Evolutionary conservation across 192 early-diverging fungal species (phyloP).

Genomic region (Allomyces arbusculus): DNA sequence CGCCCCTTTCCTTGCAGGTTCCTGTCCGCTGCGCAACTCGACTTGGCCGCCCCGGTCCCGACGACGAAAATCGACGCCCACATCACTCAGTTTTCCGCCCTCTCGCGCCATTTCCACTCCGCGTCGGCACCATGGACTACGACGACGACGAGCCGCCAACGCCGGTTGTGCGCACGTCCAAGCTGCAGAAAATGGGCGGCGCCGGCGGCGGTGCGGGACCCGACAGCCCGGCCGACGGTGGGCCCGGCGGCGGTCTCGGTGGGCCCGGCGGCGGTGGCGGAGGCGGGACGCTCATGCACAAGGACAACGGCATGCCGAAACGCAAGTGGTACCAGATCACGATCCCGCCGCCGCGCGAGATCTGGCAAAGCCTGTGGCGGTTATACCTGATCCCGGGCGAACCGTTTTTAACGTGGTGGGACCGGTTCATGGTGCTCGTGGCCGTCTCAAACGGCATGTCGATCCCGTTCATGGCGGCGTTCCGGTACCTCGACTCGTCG

Average conservation of each 20-base stretch:
- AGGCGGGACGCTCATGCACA: too few relatives aligned
- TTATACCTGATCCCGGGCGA: slow-evolving; percentile 29
- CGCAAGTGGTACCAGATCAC: too few relatives aligned
- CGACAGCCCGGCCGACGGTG: not conserved
- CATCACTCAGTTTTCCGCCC: too few relatives aligned
- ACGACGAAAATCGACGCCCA: too few relatives aligned
- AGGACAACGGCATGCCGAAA: too few relatives aligned
- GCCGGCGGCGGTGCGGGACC: not conserved
- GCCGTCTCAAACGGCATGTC: slow-evolving; percentile 18
- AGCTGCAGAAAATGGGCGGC: not conserved
- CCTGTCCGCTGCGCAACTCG: too few relatives aligned
- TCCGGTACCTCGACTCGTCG: slow-evolving; percentile 14
- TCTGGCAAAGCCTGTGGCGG: not conserved
- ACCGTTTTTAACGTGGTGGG: slow-evolving; percentile 15
- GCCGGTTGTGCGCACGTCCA: not conserved
- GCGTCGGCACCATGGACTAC: too few relatives aligned
- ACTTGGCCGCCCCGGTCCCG: too few relatives aligned
- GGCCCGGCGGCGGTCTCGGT: not conserved
- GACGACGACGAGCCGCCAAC: too few relatives aligned
- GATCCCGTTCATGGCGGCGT: slow-evolving; percentile 24
- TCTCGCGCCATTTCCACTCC: too few relatives aligned
- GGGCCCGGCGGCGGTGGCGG: too few relatives aligned
- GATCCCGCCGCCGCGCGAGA: not conserved
- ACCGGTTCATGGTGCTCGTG: slow-evolving; percentile 17
- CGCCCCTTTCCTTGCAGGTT: too few relatives aligned